Evolutionary conservation across 2,329 filamentous ascomycete genomes (phyloP).

Genomic region (Pseudodiploospora longispora): DNA sequence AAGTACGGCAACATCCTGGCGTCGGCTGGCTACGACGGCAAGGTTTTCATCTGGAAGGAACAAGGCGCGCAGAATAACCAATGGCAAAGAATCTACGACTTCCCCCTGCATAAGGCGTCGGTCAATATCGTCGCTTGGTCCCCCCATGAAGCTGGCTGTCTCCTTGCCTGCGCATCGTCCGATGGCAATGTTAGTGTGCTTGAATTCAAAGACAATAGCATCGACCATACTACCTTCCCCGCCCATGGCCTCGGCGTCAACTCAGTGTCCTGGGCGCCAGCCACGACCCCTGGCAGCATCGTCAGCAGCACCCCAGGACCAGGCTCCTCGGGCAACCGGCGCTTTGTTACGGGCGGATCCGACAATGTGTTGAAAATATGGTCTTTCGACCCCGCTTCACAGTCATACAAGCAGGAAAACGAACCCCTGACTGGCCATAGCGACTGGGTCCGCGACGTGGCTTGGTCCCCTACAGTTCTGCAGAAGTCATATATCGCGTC

Average conservation of each 20-base stretch:
- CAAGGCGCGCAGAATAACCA: constrained; percentile 49
- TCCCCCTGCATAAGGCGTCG: constrained; percentile 85
- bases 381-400: constrained; percentile 61
- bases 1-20: constrained; percentile 98
- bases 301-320: constrained; percentile 61
- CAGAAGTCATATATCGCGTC: constrained; percentile 96
- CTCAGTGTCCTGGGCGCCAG: constrained; percentile 90
- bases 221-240: constrained; percentile 81
- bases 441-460: constrained; percentile 96
- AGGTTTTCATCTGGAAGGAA: constrained; percentile 98
- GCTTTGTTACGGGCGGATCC: constrained; percentile 90
- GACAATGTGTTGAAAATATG: constrained; percentile 94
- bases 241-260: constrained; percentile 94
- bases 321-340: constrained; percentile 56
- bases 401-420: constrained; percentile 54
- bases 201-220: constrained; percentile 93
- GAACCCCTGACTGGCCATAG: constrained; percentile 70
- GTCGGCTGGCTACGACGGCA: constrained; percentile 91
- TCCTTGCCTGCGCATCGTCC: constrained; percentile 88
- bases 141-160: constrained; percentile 90
- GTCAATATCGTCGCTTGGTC: constrained; percentile 97
- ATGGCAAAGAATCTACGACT: constrained; percentile 87
- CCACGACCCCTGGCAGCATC: constrained; percentile 73
- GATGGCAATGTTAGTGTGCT: constrained; percentile 91
- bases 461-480: constrained; percentile 91